phyloP scores from a whole-genome alignment of 2,329 filamentous ascomycete species.

The Colletotrichum costaricense region DNA sequence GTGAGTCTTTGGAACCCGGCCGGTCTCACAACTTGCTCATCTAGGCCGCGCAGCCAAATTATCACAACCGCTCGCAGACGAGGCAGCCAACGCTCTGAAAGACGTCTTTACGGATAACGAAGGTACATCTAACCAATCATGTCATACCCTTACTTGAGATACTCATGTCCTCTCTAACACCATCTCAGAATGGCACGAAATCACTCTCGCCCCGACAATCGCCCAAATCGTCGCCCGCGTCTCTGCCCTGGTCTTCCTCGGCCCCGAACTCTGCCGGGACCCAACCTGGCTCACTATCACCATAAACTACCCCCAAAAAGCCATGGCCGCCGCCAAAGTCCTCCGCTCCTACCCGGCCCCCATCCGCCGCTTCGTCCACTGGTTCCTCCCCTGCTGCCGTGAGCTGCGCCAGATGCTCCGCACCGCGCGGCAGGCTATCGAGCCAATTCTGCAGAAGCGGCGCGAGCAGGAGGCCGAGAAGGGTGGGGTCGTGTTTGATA shows the following conservation, averaged over 20 bases:
- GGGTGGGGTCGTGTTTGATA: slow-evolving; percentile 41
- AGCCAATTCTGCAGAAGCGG: slow-evolving; percentile 45
- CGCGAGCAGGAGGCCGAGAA: slow-evolving; percentile 41
- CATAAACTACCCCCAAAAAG: slow-evolving; percentile 54
- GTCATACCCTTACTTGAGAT: neutral
- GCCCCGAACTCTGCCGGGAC: slow-evolving; percentile 56
- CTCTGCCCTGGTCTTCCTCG: slow-evolving; percentile 62
- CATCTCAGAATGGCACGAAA: slow-evolving; percentile 39
- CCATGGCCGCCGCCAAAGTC: slow-evolving; percentile 47
- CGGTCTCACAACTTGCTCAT: too few relatives aligned
- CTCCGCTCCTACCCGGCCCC: slow-evolving; percentile 54
- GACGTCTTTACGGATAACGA: slow-evolving; percentile 14
- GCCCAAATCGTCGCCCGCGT: slow-evolving; percentile 55
- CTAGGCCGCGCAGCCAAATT: slow-evolving; percentile 1
- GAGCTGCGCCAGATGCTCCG: slow-evolving; percentile 49
- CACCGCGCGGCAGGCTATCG: slow-evolving; percentile 49
- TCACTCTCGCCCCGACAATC: neutral
- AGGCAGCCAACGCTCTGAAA: slow-evolving; percentile 1
- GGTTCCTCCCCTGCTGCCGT: slow-evolving; percentile 53
- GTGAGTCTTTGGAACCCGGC: neutral
- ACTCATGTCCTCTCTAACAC: neutral
- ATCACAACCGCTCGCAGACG: slow-evolving; percentile 7
- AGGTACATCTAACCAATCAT: neutral
- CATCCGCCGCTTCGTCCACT: slow-evolving; percentile 54
- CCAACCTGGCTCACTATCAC: slow-evolving; percentile 58